Evolutionary conservation across 2,329 filamentous ascomycete species (phyloP).

Genomic region (Penicillium digitatum): DNA sequence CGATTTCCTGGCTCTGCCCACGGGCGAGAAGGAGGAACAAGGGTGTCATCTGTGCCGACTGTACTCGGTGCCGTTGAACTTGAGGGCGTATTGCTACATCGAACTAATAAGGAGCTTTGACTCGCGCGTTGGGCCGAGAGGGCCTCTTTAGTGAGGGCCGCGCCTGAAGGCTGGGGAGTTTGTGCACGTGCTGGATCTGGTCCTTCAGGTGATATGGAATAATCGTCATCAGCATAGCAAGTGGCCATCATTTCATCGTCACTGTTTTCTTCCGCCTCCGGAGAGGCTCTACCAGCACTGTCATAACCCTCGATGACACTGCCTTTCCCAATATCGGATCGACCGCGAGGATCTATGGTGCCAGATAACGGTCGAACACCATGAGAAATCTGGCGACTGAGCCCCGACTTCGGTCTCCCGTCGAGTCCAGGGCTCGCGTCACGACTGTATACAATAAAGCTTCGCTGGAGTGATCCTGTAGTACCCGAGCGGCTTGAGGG

Average conservation of each 20-base stretch:
- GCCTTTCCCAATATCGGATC: conserved; percentile 27
- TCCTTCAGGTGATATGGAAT: conserved; percentile 35
- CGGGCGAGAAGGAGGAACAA: conserved; percentile 29
- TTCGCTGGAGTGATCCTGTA: conserved; percentile 37
- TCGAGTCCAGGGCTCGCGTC: conserved; percentile 34
- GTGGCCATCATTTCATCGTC: conserved; percentile 38
- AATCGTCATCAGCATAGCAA: conserved; percentile 41
- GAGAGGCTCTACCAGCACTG: conserved; percentile 24
- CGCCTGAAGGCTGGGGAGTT: conserved; percentile 3
- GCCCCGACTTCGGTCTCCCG: conserved; percentile 29
- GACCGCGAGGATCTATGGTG: conserved; percentile 31
- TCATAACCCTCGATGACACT: conserved; percentile 30
- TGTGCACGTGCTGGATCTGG: conserved; percentile 30
- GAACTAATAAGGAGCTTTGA: conserved; percentile 22
- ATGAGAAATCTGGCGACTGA: conserved; percentile 39
- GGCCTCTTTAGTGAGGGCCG: conserved; percentile 16
- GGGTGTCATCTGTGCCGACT: conserved; percentile 32
- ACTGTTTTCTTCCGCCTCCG: conserved; percentile 34
- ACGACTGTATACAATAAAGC: conserved; percentile 40
- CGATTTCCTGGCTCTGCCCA: conserved; percentile 32
- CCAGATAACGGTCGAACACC: conserved; percentile 42
- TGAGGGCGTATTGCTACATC: conserved; percentile 23
- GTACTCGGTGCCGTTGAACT: conserved; percentile 25
- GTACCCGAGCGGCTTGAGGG: conserved; percentile 37
- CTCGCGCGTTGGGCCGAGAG: conserved; percentile 27